Conservation (phyloP, 2,329 filamentous ascomycete genomes). For the Penicillium sp. region DNA sequence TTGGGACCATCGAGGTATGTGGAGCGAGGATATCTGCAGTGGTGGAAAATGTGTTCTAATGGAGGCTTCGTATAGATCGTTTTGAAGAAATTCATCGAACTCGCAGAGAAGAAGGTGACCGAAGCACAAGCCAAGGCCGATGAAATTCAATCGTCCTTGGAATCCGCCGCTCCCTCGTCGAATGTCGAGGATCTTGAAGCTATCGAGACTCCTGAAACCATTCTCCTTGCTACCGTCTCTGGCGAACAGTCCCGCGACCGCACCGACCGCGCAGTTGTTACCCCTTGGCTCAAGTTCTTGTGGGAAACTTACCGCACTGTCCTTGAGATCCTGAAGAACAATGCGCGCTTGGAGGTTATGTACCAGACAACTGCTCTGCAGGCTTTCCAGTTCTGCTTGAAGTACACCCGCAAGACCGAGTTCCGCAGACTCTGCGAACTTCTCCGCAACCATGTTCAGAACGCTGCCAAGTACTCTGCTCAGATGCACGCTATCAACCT, state of each 20-base stretch:
- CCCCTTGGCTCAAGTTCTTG: constrained; percentile 98
- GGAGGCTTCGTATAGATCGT: constrained; percentile 65
- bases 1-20: constrained; percentile 89
- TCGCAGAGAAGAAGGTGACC: constrained; percentile 94
- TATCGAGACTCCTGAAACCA: constrained; percentile 96
- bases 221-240: constrained; percentile 95
- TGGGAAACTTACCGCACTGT: constrained; percentile 99
- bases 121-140: constrained; percentile 95
- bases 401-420: constrained; percentile 98
- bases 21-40: not conserved
- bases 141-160: constrained; percentile 86
- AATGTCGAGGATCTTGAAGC: constrained; percentile 96
- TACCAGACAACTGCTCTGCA: constrained; percentile 98
- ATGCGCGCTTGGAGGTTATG: constrained; percentile 94
- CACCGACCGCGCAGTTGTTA: constrained; percentile 97
- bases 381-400: constrained; percentile 98
- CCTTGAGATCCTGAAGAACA: constrained; percentile 98
- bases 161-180: constrained; percentile 71
- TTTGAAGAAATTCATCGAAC: constrained; percentile 96
- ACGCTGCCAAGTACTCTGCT: constrained; percentile 96
- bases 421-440: constrained; percentile 98
- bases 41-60: constrained; percentile 16
- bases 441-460: constrained; percentile 97
- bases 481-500: constrained; percentile 99
- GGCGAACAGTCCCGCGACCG: constrained; percentile 97